phyloP scores from a whole-genome alignment of 805 yeast species.

The Diddensiella caesifluorescens region DNA sequence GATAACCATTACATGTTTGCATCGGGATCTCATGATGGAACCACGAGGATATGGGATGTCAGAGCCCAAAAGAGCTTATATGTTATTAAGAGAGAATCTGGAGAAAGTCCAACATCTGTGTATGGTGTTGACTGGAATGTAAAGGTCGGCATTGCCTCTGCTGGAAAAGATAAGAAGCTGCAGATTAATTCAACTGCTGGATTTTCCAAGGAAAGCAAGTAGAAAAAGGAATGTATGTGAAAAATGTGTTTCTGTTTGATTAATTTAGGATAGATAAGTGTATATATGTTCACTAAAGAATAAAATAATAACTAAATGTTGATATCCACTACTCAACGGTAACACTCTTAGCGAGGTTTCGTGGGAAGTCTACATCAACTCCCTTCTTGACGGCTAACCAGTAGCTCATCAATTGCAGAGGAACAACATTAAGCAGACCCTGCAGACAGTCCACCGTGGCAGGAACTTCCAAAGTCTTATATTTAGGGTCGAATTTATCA shows the following conservation, averaged over 20 bases:
- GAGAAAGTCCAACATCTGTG: conserved; percentile 52
- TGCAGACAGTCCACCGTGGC: conserved; percentile 95
- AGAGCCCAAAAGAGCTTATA: conserved; percentile 79
- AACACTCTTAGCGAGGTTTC: conserved; percentile 96
- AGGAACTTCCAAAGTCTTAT: conserved; percentile 76
- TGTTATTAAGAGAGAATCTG: conserved; percentile 68
- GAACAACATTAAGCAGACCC: conserved; percentile 90
- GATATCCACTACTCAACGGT: conserved; percentile 69
- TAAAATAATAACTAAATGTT: neutral
- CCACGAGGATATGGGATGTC: conserved; percentile 92
- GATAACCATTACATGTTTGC: conserved; percentile 74
- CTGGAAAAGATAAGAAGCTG: conserved; percentile 89
- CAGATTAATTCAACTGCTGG: conserved; percentile 60
- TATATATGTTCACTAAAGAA: no score
- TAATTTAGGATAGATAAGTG: no score
- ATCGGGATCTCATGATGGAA: conserved; percentile 95
- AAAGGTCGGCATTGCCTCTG: conserved; percentile 79
- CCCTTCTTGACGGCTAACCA: conserved; percentile 96
- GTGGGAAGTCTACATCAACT: conserved; percentile 96
- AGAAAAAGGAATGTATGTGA: no score
- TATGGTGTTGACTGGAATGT: conserved; percentile 83
- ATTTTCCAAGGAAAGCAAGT: conserved; percentile 7
- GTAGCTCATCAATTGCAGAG: conserved; percentile 92
- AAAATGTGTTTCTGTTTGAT: no score
- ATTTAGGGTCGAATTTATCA: conserved; percentile 37